phyloP scores from a whole-genome alignment of 306 rosid genomes.

The Quercus robur region DNA sequence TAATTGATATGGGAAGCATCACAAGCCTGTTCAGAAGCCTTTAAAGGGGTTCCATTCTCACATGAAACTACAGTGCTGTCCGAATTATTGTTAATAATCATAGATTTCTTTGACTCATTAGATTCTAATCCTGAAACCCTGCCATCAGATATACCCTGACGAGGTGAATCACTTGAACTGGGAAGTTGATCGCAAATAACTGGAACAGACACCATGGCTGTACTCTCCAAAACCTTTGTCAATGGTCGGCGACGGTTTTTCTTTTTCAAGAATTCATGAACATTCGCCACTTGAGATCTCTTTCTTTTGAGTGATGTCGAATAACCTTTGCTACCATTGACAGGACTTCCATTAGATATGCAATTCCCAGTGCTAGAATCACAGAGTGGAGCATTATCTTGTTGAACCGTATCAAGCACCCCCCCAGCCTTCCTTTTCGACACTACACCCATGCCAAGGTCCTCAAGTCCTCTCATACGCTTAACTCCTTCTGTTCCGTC shows the following conservation, averaged over 20 bases:
- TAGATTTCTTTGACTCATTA: constrained; percentile 48
- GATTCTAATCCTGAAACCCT: constrained; percentile 50
- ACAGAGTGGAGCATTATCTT: constrained; percentile 53
- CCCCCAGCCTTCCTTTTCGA: constrained; percentile 55
- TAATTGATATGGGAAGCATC: constrained; percentile 38
- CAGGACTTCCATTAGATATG: constrained; percentile 53
- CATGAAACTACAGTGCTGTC: constrained; percentile 43
- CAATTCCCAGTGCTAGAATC: constrained; percentile 42
- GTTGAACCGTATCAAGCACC: constrained; percentile 52
- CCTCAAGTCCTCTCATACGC: constrained; percentile 95
- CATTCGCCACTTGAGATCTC: constrained; percentile 73
- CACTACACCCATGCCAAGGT: constrained; percentile 65
- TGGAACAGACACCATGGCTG: constrained; percentile 80
- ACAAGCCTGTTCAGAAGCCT: constrained; percentile 44
- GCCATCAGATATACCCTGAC: constrained; percentile 46
- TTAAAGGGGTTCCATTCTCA: constrained; percentile 59
- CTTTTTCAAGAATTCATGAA: constrained; percentile 61
- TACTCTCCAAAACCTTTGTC: constrained; percentile 88
- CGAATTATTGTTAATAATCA: constrained; percentile 24
- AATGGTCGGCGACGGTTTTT: constrained; percentile 71
- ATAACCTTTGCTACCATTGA: constrained; percentile 50
- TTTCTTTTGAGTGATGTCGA: constrained; percentile 60
- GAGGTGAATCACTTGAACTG: constrained; percentile 49
- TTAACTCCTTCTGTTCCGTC: constrained; percentile 93
- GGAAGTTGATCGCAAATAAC: constrained; percentile 66